phyloP scores from a whole-genome alignment of 345 rosid genomes.

The Psidium friedrichsthalianum region DNA sequence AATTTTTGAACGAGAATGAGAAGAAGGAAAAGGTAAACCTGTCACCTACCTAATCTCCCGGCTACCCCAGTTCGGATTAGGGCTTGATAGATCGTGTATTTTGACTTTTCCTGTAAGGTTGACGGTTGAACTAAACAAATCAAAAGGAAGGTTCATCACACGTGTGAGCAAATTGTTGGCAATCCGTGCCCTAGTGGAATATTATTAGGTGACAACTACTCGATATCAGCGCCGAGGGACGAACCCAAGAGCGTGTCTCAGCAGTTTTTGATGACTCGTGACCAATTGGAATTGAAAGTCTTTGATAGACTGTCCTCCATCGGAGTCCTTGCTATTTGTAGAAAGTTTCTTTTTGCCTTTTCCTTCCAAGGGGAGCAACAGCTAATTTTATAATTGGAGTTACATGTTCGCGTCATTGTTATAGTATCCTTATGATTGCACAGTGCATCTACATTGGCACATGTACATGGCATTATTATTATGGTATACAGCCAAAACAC shows the following conservation, averaged over 20 bases:
- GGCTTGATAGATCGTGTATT: not conserved
- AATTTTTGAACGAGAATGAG: not conserved
- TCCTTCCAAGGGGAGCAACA: not conserved
- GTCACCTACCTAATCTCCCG: not conserved
- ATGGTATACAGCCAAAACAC: not conserved
- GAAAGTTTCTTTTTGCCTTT: not conserved
- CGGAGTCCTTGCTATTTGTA: not conserved
- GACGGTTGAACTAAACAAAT: not conserved
- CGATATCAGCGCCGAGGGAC: not conserved
- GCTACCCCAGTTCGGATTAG: not conserved
- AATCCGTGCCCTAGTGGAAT: not conserved
- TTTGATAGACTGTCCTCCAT: not conserved
- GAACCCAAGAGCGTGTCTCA: not conserved
- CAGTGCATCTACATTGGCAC: too few species aligned
- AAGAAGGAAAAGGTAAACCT: not conserved
- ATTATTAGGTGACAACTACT: not conserved
- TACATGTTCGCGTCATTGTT: not conserved
- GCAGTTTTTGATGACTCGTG: not conserved
- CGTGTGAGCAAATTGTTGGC: not conserved
- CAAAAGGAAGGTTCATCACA: not conserved
- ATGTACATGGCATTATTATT: not conserved
- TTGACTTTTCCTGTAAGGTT: not conserved
- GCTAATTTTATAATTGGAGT: not conserved
- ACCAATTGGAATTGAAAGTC: not conserved
- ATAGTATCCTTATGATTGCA: not conserved